These are phyloP conservation scores for Rhodotorula sphaerocarpa DNA, from an alignment of 768 basidiomycete genomes.

Conservation along the genomic window DNA sequence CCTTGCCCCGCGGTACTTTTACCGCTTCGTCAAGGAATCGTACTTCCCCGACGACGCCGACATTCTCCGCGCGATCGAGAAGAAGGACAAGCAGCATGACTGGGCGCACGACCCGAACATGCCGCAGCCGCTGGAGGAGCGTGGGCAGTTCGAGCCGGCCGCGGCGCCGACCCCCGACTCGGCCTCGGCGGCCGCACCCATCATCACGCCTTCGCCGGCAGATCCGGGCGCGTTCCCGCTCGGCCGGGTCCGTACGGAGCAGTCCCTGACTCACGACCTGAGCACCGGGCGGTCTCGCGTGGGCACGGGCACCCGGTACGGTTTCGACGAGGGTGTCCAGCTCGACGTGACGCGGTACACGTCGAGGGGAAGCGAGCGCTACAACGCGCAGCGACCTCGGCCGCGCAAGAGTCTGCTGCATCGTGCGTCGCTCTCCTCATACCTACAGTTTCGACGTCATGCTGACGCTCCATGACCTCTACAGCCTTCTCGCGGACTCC, in stretches of 20 bases:
- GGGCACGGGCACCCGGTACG: slow-evolving; percentile 22
- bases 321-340: slow-evolving; percentile 25
- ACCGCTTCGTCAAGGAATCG: slow-evolving; percentile 39
- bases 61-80: slow-evolving; percentile 32
- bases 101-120: slow-evolving; percentile 33
- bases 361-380: slow-evolving; percentile 9
- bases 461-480: not conserved
- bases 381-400: not conserved
- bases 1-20: slow-evolving; percentile 73
- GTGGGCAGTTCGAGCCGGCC: slow-evolving; percentile 14
- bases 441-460: no score
- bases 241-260: slow-evolving; percentile 18
- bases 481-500: slow-evolving; percentile 1
- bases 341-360: slow-evolving; percentile 26
- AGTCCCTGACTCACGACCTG: slow-evolving; percentile 31
- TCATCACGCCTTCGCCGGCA: not conserved
- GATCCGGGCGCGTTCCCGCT: slow-evolving; percentile 21
- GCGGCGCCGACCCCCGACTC: not conserved
- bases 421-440: not conserved
- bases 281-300: slow-evolving; percentile 12
- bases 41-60: slow-evolving; percentile 39
- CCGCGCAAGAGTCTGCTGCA: not conserved
- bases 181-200: slow-evolving; percentile 19
- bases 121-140: not conserved
- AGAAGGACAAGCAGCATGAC: slow-evolving; percentile 36